Base-by-base conservation (phyloP, 768 basidiomycete genomes). In the Boletus eberwhitei region DNA sequence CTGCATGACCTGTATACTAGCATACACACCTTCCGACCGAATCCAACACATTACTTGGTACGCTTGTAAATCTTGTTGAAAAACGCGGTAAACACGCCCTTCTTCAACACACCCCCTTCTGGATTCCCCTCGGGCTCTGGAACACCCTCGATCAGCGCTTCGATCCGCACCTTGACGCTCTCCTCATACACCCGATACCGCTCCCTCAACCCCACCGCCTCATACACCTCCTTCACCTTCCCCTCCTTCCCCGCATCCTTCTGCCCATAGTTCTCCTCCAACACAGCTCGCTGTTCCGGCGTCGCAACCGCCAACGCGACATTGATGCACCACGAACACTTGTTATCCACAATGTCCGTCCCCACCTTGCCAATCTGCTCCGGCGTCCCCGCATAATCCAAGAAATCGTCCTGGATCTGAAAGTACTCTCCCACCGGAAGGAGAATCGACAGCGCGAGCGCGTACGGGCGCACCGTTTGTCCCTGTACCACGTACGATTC, bases 341-440 rank as follows among this genome's bases (percentile, higher is more conserved):
- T 99, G 84, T 98, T 98, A 74, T 99, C 96, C 54, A 98, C 71
- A 65, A 99, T 99, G 71, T 98, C 97, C 16, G 96, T 98, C 21
- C 96, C 97, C 55, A 99, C 85, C 76, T 99, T 98, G 44, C 96
- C 96, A 48, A 98, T 88, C 62, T 88, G 80, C 73, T 94, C 93
- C 0, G 93, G 92, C 8, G 90, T 82, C 5, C 87, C 93, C 19
- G 89, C 86, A 69, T 84, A 97, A 72, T 99, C 97, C 64, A 98
- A 83, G 74, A 87, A 98, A 74, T 98, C 96, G 69, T 98, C 96
- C 73, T 99, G 96, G 55, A 96, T 81, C 74, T 99, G 96, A 85
- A 98, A 98, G 75, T 98, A 99, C 72, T 97, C 94, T 45, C 96
- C 96, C 53, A 98, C 80, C 5, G 91, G 91, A 51, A 98, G 74